Percentiles rank a stretch among this genome's conserved stretches.
Evolutionary conservation across 2,329 filamentous ascomycete genomes (phyloP).

Genomic region (Drechslera avenae): DNA sequence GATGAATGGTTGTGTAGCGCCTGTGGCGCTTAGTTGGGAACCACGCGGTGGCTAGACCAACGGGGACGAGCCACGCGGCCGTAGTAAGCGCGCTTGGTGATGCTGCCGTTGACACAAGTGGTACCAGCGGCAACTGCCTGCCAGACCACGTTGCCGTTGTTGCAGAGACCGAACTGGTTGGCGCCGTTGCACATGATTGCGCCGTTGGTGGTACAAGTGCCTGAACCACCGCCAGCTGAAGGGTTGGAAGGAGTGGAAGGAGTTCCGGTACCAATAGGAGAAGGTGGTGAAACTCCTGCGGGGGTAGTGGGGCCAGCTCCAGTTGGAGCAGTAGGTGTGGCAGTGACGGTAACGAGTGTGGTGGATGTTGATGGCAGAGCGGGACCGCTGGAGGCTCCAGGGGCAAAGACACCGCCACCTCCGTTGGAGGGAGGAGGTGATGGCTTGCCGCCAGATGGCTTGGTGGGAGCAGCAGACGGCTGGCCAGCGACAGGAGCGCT

Average conservation of each 20-base stretch:
- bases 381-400: constrained; percentile 28
- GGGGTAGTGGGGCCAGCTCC: constrained; percentile 16
- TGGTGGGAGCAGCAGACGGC: constrained; percentile 8
- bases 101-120: constrained; percentile 49
- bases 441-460: constrained; percentile 5
- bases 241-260: constrained; percentile 17
- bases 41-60: constrained; percentile 12
- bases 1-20: not conserved
- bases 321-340: constrained; percentile 17
- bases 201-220: constrained; percentile 42
- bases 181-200: constrained; percentile 50
- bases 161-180: constrained; percentile 51
- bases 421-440: constrained; percentile 24
- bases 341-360: constrained; percentile 39
- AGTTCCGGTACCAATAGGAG: not conserved
- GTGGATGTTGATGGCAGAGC: constrained; percentile 29
- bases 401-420: constrained; percentile 42
- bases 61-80: constrained; percentile 38
- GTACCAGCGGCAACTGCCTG: constrained; percentile 53
- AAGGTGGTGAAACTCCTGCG: no score
- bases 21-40: constrained; percentile 2
- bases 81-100: constrained; percentile 42
- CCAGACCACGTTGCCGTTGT: constrained; percentile 49
- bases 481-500: not conserved
- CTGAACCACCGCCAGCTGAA: constrained; percentile 18